A percentile compares a stretch with the other conserved stretches of the same genome.
Conservation (phyloP, 108 stramenopile species). For the Bacterosira constricta region DNA sequence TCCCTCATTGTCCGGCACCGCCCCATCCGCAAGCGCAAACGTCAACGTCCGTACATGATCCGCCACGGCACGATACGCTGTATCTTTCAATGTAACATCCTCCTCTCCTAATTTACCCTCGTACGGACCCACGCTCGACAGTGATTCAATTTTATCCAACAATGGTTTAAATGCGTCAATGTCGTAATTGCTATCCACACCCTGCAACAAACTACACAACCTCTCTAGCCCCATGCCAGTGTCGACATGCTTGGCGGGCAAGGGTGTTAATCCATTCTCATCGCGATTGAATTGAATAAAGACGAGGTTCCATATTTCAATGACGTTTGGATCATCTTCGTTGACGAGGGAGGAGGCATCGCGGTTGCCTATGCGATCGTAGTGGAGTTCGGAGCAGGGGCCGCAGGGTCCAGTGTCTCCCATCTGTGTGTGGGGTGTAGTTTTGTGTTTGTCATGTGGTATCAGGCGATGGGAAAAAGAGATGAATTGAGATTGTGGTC, state of each 20-base stretch:
- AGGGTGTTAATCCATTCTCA: conserved; percentile 59
- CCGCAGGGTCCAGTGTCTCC: conserved; percentile 97
- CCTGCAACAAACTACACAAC: conserved; percentile 89
- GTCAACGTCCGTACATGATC: conserved; percentile 96
- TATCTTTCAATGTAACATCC: conserved; percentile 88
- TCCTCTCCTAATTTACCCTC: conserved; percentile 85
- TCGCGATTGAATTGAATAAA: conserved; percentile 98
- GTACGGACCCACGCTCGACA: conserved; percentile 73
- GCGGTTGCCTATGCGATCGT: conserved; percentile 93
- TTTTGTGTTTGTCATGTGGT: not conserved
- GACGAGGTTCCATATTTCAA: conserved; percentile 98
- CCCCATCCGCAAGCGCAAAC: conserved; percentile 98
- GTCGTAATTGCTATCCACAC: conserved; percentile 94
- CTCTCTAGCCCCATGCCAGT: conserved; percentile 99
- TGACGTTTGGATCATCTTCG: conserved; percentile 92
- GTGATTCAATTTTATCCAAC: conserved; percentile 69
- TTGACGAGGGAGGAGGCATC: conserved; percentile 94
- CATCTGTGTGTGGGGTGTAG: conserved; percentile 52
- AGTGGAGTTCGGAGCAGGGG: conserved; percentile 98
- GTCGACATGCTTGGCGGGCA: conserved; percentile 96
- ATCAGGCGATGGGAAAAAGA: not conserved
- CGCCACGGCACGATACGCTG: conserved; percentile 97
- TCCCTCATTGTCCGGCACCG: conserved; percentile 95
- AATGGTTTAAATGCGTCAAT: conserved; percentile 92
- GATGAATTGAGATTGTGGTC: not conserved